phyloP scores from a whole-genome alignment of 108 stramenopile genomes.

The Skeletonema tropicum region DNA sequence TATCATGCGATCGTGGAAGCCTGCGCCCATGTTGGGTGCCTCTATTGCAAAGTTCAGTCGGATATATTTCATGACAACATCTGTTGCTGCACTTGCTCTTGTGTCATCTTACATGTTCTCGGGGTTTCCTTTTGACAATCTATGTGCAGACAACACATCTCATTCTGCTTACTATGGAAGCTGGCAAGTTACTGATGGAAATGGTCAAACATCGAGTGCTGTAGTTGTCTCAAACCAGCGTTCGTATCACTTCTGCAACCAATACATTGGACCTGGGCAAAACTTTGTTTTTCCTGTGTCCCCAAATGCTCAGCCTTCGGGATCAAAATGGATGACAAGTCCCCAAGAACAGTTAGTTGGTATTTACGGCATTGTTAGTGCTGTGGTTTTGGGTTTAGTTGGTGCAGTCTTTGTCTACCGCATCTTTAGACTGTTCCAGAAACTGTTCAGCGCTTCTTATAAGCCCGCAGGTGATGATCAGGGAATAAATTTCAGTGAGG shows the following conservation, averaged over 20 bases:
- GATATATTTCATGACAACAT: conserved; percentile 68
- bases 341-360: conserved; percentile 68
- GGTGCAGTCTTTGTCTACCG: conserved; percentile 39
- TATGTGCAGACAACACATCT: conserved; percentile 62
- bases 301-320: conserved; percentile 51
- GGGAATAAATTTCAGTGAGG: conserved; percentile 41
- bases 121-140: conserved; percentile 87
- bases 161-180: conserved; percentile 51
- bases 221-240: conserved; percentile 34
- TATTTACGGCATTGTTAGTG: conserved; percentile 68
- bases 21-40: conserved; percentile 68
- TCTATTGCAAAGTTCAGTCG: conserved; percentile 73
- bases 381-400: conserved; percentile 39
- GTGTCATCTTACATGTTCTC: conserved; percentile 78
- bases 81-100: conserved; percentile 72
- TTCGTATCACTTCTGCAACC: conserved; percentile 52
- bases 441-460: conserved; percentile 40
- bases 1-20: conserved; percentile 82
- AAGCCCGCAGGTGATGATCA: conserved; percentile 39
- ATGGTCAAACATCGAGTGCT: conserved; percentile 32
- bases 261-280: conserved; percentile 37
- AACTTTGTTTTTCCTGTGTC: conserved; percentile 59
- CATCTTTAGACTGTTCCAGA: conserved; percentile 21
- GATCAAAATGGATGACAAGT: conserved; percentile 73
- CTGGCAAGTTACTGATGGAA: conserved; percentile 45